Percentiles rank a stretch among this genome's conserved stretches.
Evolutionary conservation across 1,284 basidiomycete species (phyloP).

Genomic region (Schizophyllum amplum): DNA sequence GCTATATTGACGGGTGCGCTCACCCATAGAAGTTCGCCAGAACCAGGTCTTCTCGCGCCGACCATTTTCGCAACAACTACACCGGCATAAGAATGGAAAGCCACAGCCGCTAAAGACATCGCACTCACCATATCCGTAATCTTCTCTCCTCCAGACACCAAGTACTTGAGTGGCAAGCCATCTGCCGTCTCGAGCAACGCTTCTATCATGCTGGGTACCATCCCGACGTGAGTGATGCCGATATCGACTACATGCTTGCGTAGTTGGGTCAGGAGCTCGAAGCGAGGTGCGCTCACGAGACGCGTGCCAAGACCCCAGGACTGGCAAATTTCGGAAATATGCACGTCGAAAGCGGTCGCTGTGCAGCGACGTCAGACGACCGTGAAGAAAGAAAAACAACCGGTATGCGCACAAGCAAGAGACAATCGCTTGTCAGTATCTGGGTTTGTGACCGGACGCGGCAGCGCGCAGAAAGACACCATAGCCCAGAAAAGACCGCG

Average conservation of each 20-base stretch:
- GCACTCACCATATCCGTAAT: conserved; percentile 11
- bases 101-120: too few species aligned
- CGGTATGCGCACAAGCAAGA: conserved; percentile 7
- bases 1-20: neutral
- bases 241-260: conserved; percentile 9
- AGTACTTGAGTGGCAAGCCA: conserved; percentile 11
- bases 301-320: conserved; percentile 13
- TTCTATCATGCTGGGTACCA: conserved; percentile 15
- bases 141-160: conserved; percentile 13
- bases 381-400: neutral
- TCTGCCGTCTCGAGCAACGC: conserved; percentile 6
- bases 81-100: too few species aligned
- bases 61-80: conserved; percentile 13
- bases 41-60: conserved; percentile 6
- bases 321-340: conserved; percentile 14
- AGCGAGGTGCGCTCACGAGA: conserved; percentile 12
- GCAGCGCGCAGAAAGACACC: conserved; percentile 9
- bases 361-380: neutral
- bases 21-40: conserved; percentile 14
- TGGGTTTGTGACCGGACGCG: conserved; percentile 11
- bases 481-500: conserved; percentile 14
- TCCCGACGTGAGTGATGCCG: conserved; percentile 13
- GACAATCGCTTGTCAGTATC: conserved; percentile 13
- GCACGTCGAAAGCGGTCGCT: conserved; percentile 14
- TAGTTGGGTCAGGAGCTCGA: conserved; percentile 10